Base-by-base conservation (phyloP, 73 alveolate genomes). In the Paramecium sexaurelia region DNA sequence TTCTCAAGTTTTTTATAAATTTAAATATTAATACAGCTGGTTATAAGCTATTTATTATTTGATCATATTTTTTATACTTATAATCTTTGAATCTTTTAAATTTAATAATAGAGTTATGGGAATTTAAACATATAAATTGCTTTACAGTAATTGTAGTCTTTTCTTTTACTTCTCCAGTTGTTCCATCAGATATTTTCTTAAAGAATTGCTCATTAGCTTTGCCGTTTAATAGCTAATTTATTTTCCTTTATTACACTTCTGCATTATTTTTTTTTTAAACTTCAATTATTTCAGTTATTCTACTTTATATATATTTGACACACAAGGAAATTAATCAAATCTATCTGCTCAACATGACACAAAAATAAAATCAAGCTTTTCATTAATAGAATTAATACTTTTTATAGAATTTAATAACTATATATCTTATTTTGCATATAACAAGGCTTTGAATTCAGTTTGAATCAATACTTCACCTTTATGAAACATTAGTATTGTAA, bases 111-210 rank as follows among this genome's bases (percentile, higher is more conserved):
- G n/a, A n/a, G n/a, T n/a, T n/a, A n/a, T n/a, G n/a, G n/a, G n/a
- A n/a, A n/a, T n/a, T n/a, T n/a, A n/a, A n/a, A n/a, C n/a, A n/a
- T n/a, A n/a, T n/a, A n/a, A n/a, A n/a, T n/a, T n/a, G n/a, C n/a
- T n/a, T n/a, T n/a, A n/a, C 43, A 19, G 41, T 78, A 2, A 75
- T 78, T 1, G 41, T 45, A 24, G 90, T 40, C 39, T 78, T 61
- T 29, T 78, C 73, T 78, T 78, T 75, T 1, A 78, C 75, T 45
- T 75, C 90, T 9, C 90, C 90, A 78, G 90, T 11, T 4, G 90
- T 78, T 45, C 75, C 90, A 45, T 78, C 90, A 0, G 75, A 37
- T 39, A 78, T 4, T 11, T 73, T 78, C 2, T 78, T 75, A 26
- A 61, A 24, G 2, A 61, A 32, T 26, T 26, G 9, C 0, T 26